A percentile compares a stretch with the other conserved stretches of the same genome.
Conservation (phyloP, 2,329 filamentous ascomycete genomes). For the Raffaelea ambrosiae region DNA sequence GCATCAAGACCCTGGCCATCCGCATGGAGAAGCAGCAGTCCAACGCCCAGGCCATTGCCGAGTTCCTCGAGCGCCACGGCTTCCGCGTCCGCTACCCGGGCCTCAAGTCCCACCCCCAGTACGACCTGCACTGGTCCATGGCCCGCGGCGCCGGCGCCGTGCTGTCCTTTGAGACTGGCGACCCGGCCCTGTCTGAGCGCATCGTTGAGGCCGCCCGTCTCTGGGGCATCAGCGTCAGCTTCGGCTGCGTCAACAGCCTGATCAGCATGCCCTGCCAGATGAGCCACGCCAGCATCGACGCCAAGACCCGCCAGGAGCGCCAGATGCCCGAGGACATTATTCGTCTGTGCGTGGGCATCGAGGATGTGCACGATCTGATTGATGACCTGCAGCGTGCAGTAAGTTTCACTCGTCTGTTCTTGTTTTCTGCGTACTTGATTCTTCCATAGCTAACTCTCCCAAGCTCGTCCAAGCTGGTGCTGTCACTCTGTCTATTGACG, state of each 20-base stretch:
- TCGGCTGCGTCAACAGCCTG: conserved; percentile 95
- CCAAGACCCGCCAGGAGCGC: conserved; percentile 80
- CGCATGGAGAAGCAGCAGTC: conserved; percentile 98
- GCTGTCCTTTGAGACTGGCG: conserved; percentile 90
- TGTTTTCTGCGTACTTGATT: too few relatives aligned
- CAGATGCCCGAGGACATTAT: conserved; percentile 97
- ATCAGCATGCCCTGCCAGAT: conserved; percentile 99
- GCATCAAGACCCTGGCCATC: conserved; percentile 92
- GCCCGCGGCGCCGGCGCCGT: conserved; percentile 91
- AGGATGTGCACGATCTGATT: conserved; percentile 84
- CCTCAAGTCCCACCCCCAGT: conserved; percentile 89
- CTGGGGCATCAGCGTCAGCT: conserved; percentile 94
- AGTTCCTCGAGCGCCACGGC: conserved; percentile 82
- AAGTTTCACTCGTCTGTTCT: conserved; percentile 34
- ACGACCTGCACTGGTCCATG: conserved; percentile 93
- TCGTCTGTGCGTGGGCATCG: conserved; percentile 89
- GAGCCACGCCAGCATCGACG: conserved; percentile 98
- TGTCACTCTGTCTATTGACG: conserved; percentile 76
- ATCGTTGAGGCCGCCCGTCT: conserved; percentile 90
- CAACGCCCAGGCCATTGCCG: conserved; percentile 83
- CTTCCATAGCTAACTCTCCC: neutral
- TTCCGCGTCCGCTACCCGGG: conserved; percentile 96
- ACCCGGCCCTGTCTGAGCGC: conserved; percentile 71
- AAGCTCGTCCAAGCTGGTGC: conserved; percentile 90
- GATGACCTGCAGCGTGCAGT: conserved; percentile 88